These are phyloP conservation scores for Penicillium silybi DNA, from an alignment of 495 filamentous ascomycete species.

Conservation along the genomic window DNA sequence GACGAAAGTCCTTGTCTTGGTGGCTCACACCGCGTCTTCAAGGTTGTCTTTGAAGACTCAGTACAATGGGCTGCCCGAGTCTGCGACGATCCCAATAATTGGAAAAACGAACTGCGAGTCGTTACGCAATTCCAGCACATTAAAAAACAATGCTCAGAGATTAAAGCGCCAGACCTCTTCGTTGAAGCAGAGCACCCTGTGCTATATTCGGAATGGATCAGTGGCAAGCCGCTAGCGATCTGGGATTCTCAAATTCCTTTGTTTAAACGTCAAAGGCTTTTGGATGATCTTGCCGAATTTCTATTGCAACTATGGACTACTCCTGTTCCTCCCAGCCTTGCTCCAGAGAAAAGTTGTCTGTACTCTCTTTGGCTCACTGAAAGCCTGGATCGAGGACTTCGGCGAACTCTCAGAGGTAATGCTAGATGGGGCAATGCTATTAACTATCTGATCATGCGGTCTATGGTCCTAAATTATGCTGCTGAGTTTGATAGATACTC, in stretches of 20 bases:
- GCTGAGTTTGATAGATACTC: slow-evolving; percentile 10
- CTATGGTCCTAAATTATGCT: slow-evolving; percentile 17
- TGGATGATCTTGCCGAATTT: slow-evolving; percentile 13
- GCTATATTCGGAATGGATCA: slow-evolving; percentile 16
- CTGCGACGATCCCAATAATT: slow-evolving; percentile 1
- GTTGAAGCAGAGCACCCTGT: slow-evolving; percentile 7
- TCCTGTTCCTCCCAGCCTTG: neutral
- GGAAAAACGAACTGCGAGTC: slow-evolving; percentile 10
- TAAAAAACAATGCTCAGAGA: slow-evolving; percentile 3
- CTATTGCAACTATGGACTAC: slow-evolving; percentile 13
- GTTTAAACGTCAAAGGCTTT: slow-evolving; percentile 4
- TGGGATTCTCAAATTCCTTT: slow-evolving; percentile 12
- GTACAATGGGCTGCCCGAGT: slow-evolving; percentile 15
- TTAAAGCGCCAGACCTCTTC: slow-evolving; percentile 9
- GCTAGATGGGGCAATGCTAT: slow-evolving; percentile 15
- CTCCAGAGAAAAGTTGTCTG: neutral
- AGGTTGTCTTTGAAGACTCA: slow-evolving; percentile 16
- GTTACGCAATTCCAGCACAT: slow-evolving; percentile 5
- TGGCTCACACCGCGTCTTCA: slow-evolving; percentile 12
- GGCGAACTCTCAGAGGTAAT: slow-evolving; percentile 13
- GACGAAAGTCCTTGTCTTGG: slow-evolving; percentile 7
- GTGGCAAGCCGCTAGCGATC: slow-evolving; percentile 11
- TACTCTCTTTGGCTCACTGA: slow-evolving; percentile 16
- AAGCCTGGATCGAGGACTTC: slow-evolving; percentile 17
- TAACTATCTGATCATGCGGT: slow-evolving; percentile 19